Evolutionary conservation across 176 grass and related monocot species (phyloP).

Genomic region (sorghum (Sorghum bicolor)): Sorghum_bicolor_NCBIv3 NC_012870.2:7171501-7172000

Average conservation of each 20-base stretch:
- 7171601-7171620: neutral
- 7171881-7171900: slow-evolving; percentile 31
- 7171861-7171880: slow-evolving; percentile 11
- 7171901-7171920: slow-evolving; percentile 75
- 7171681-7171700: neutral
- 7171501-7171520: neutral
- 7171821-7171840: slow-evolving; percentile 31
- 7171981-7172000: slow-evolving; percentile 78
- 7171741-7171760: neutral
- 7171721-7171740: neutral
- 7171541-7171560: neutral
- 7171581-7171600: neutral
- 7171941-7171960: slow-evolving; percentile 84
- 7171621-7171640: neutral
- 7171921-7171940: slow-evolving; percentile 77
- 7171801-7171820: slow-evolving; percentile 22
- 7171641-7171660: neutral
- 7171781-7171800: slow-evolving; percentile 49
- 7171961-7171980: slow-evolving; percentile 68
- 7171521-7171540: neutral
- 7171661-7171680: neutral
- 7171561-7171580: neutral
- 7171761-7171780: slow-evolving; percentile 31
- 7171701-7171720: neutral
- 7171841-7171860: neutral